Evolutionary conservation across 139 green algal genomes (phyloP), one percentile per base, ranked within the genome.

Genomic region (Ettlia oleoabundans): DNA sequence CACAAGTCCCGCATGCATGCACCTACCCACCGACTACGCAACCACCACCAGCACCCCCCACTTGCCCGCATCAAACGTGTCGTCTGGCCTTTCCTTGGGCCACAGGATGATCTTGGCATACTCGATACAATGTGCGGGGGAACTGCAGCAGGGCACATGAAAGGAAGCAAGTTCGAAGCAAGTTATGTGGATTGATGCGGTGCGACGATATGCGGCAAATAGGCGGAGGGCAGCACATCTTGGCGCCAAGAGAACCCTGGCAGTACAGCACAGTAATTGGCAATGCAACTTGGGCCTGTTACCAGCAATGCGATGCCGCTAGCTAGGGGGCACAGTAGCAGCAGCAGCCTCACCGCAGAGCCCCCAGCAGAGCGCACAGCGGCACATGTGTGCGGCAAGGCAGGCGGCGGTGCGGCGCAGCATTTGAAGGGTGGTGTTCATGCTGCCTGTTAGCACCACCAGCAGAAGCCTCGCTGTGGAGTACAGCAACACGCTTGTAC

Each of bases 101-200:
- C 97, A 99, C 77, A 95, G 91, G 65, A 99, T 98, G 35, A 99
- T 89, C 72, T 99, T 93, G 15, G 91, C 96, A 72, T 98, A 99
- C 90, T 99, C 97, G 53, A 99, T 98, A 89, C 97, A 99, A 89
- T 99, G 97, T 19, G 95, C 94, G 8, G 97, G 87, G 0, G 90
- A 97, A 53, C 93, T 96, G 85, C 75, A 62, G 7, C n/a, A 28
- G 58, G 43, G 47, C 33, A 26, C 61, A 73, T 19, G n/a, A 72
- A 35, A 62, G 26, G 51, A 69, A 24, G 33, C 37, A 68, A 41
- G 37, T 30, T 19, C 42, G 24, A 22, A 41, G 1, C 41, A 32
- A 22, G 72, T 38, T 21, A 80, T 63, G 7, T 19, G 38, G n/a
- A 40, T 24, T 81, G 33, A n/a, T 43, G 76, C 47, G 15, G 15